Conservation (phyloP, 2,329 filamentous ascomycete genomes). For the Phyllosticta paracitricarpa region DNA sequence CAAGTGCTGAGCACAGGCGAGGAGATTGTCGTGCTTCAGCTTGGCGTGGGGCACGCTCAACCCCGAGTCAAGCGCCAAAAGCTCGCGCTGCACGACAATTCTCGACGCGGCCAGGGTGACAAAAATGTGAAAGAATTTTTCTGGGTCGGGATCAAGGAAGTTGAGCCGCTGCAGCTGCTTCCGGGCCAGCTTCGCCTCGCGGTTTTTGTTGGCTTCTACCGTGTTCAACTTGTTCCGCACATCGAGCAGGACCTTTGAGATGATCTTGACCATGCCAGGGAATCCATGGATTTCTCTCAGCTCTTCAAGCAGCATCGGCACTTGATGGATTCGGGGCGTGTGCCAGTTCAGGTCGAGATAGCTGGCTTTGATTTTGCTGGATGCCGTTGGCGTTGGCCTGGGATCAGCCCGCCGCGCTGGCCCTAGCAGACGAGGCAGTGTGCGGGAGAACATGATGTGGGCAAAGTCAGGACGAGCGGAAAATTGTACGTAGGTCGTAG, state of each 20-base stretch:
- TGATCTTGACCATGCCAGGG: slow-evolving; percentile 47
- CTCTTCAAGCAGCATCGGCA: slow-evolving; percentile 54
- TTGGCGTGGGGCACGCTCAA: slow-evolving; percentile 36
- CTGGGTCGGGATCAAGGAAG: neutral
- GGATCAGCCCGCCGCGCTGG: neutral
- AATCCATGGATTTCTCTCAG: slow-evolving; percentile 55
- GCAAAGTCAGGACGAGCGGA: no score
- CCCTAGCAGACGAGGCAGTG: neutral
- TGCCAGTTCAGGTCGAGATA: slow-evolving; percentile 51
- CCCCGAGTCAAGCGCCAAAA: slow-evolving; percentile 26
- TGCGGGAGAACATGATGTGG: neutral
- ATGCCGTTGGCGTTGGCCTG: neutral
- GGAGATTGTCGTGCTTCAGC: slow-evolving; percentile 37
- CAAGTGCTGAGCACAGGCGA: slow-evolving; percentile 35
- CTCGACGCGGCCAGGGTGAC: neutral
- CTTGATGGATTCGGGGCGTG: slow-evolving; percentile 43
- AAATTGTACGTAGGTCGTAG: no score
- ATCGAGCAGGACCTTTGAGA: slow-evolving; percentile 56
- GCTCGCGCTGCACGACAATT: neutral
- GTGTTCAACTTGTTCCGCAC: slow-evolving; percentile 46
- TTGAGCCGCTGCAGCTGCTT: slow-evolving; percentile 18
- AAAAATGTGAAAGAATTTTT: neutral
- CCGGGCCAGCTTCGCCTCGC: slow-evolving; percentile 39
- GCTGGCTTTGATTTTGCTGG: slow-evolving; percentile 51
- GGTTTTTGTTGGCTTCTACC: slow-evolving; percentile 33